Evolutionary conservation across 2,329 filamentous ascomycete genomes (phyloP).

Genomic region (Phaeoacremonium minimum): DNA sequence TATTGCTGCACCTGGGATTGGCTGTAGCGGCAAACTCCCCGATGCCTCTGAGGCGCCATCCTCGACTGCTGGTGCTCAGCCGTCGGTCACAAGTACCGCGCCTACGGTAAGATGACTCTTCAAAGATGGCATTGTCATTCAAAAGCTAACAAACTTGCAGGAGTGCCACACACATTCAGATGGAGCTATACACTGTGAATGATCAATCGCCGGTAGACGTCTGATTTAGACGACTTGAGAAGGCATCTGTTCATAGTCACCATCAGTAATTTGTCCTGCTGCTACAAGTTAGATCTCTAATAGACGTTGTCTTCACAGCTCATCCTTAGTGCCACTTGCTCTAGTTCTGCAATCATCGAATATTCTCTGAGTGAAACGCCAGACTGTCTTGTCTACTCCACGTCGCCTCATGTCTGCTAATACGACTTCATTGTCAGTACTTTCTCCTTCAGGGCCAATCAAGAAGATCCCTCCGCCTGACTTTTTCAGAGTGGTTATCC

Average conservation of each 20-base stretch:
- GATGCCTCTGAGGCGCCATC: neutral
- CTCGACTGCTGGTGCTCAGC: neutral
- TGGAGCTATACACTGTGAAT: neutral
- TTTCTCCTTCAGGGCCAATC: slow-evolving; percentile 2
- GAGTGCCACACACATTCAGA: slow-evolving; percentile 11
- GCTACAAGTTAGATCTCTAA: too few relatives aligned
- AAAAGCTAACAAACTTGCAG: slow-evolving; percentile 10
- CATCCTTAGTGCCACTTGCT: neutral
- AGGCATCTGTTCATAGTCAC: too few relatives aligned
- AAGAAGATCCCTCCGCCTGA: slow-evolving; percentile 2
- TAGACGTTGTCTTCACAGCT: too few relatives aligned
- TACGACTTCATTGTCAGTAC: slow-evolving; percentile 3
- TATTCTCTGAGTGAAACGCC: slow-evolving; percentile 1
- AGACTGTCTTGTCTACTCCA: slow-evolving; percentile 1
- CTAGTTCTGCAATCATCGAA: neutral
- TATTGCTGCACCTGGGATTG: slow-evolving; percentile 57
- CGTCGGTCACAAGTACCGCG: neutral
- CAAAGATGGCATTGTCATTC: neutral
- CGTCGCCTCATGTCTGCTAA: slow-evolving; percentile 1
- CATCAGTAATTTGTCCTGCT: too few relatives aligned
- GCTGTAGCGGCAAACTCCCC: slow-evolving; percentile 46
- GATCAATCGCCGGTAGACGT: too few relatives aligned
- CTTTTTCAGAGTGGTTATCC: neutral
- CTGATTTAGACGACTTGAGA: too few relatives aligned
- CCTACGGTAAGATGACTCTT: neutral